Evolutionary conservation across 495 filamentous ascomycete species (phyloP).

Genomic region (Neurospora sp.): DNA sequence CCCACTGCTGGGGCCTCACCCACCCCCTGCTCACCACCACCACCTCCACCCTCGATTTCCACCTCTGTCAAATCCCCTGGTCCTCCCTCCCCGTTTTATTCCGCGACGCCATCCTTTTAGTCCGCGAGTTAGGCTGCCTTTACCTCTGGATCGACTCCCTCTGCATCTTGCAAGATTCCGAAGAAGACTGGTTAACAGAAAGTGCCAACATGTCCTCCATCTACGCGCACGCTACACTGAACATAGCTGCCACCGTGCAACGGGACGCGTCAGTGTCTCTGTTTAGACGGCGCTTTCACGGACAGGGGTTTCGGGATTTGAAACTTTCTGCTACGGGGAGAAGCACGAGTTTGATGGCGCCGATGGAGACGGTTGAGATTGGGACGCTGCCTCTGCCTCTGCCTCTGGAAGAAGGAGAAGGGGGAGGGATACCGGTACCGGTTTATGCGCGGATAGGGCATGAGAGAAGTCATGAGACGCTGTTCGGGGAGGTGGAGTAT

Average conservation of each 20-base stretch:
- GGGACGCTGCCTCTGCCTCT: neutral
- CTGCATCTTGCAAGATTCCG: constrained; percentile 21
- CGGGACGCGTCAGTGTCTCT: neutral
- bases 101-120: constrained; percentile 3
- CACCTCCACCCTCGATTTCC: neutral
- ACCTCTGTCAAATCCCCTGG: constrained; percentile 7
- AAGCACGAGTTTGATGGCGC: neutral
- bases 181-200: constrained; percentile 4
- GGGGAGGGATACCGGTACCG: neutral
- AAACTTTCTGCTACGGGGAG: neutral
- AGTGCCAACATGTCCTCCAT: neutral
- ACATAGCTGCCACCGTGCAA: neutral
- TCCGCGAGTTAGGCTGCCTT: constrained; percentile 1
- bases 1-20: constrained; percentile 14
- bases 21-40: constrained; percentile 4
- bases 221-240: neutral
- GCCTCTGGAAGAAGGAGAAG: neutral
- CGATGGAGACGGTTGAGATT: constrained; percentile 12
- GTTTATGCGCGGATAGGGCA: constrained; percentile 5
- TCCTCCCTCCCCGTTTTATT: constrained; percentile 3
- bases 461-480: constrained; percentile 11
- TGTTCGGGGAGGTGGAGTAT: constrained; percentile 9
- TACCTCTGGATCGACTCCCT: constrained; percentile 28
- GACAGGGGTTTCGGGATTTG: constrained; percentile 13
- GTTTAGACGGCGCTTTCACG: constrained; percentile 16